Percentiles rank a stretch among this genome's conserved stretches.
These are phyloP conservation scores for Parathielavia appendiculata DNA, from an alignment of 495 filamentous ascomycete genomes.

Conservation along the genomic window DNA sequence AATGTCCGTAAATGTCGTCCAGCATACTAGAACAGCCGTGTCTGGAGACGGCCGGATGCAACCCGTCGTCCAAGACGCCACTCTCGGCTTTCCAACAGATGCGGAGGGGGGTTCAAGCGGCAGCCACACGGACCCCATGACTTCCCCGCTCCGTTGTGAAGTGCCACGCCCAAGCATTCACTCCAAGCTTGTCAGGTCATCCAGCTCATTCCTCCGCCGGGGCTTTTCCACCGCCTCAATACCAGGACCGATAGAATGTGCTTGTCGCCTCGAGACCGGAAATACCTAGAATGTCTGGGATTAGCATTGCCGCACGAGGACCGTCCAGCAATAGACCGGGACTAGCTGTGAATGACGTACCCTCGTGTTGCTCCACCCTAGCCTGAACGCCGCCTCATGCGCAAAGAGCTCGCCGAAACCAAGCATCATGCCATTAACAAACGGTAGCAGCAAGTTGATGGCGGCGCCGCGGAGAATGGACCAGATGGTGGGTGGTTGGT, in stretches of 20 bases:
- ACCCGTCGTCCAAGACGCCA: too few species aligned
- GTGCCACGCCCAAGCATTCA: slow-evolving; percentile 18
- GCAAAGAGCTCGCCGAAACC: slow-evolving; percentile 96
- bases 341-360: slow-evolving; percentile 45
- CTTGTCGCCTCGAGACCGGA: slow-evolving; percentile 39
- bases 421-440: slow-evolving; percentile 97
- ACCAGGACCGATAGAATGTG: slow-evolving; percentile 48
- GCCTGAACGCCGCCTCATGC: slow-evolving; percentile 85
- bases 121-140: too few species aligned
- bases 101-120: too few species aligned
- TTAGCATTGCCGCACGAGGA: slow-evolving; percentile 3
- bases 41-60: too few species aligned
- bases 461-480: slow-evolving; percentile 79
- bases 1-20: too few species aligned
- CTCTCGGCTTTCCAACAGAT: too few species aligned
- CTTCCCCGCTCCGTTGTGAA: background rate
- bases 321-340: background rate
- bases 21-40: too few species aligned
- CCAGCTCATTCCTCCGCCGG: slow-evolving; percentile 32
- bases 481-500: slow-evolving; percentile 82
- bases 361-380: slow-evolving; percentile 91
- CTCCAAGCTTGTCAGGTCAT: slow-evolving; percentile 49
- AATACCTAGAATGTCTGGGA: slow-evolving; percentile 38
- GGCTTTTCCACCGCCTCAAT: slow-evolving; percentile 46
- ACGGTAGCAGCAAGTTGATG: slow-evolving; percentile 91